These are phyloP conservation scores for Phycomyces nitens DNA, from an alignment of 192 early-diverging fungal species.

Conservation along the genomic window DNA sequence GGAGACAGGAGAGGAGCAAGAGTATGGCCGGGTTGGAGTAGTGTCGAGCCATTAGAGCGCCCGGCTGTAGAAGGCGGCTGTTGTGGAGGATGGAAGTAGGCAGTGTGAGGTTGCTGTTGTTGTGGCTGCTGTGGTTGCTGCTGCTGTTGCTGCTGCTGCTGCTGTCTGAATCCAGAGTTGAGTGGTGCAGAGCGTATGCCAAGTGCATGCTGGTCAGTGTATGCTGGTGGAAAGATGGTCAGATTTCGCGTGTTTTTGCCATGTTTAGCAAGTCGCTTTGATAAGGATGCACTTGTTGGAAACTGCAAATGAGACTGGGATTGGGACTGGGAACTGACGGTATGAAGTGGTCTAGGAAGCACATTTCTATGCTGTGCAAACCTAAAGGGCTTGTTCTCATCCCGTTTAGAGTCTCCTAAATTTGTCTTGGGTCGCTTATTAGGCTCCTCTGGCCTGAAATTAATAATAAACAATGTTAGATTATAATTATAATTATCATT, in stretches of 20 bases:
- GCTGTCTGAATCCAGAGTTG: slow-evolving; percentile 36
- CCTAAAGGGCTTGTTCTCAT: slow-evolving; percentile 8
- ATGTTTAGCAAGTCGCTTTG: slow-evolving; percentile 37
- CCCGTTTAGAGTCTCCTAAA: slow-evolving; percentile 1
- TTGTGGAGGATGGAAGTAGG: slow-evolving; percentile 31
- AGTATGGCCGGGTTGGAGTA: slow-evolving; percentile 17
- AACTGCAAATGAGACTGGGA: slow-evolving; percentile 1
- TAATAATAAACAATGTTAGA: no score
- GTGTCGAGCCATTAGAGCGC: background rate
- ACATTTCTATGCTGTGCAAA: slow-evolving; percentile 3
- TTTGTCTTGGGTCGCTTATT: slow-evolving; percentile 16
- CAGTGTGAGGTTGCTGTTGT: slow-evolving; percentile 3
- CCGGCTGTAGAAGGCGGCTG: slow-evolving; percentile 1
- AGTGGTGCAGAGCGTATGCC: slow-evolving; percentile 49
- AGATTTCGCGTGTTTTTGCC: slow-evolving; percentile 43
- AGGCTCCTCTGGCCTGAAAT: slow-evolving; percentile 8
- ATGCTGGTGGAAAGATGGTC: slow-evolving; percentile 50
- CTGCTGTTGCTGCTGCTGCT: slow-evolving; percentile 25
- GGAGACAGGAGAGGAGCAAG: slow-evolving; percentile 35
- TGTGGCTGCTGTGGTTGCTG: slow-evolving; percentile 17
- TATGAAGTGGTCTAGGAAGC: slow-evolving; percentile 7
- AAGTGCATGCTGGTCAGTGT: slow-evolving; percentile 35
- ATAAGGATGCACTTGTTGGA: background rate
- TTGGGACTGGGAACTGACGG: slow-evolving; percentile 11
- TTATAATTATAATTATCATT: no score